Base-by-base conservation (phyloP, 2,329 filamentous ascomycete genomes). In the Exserohilum turcica region DNA sequence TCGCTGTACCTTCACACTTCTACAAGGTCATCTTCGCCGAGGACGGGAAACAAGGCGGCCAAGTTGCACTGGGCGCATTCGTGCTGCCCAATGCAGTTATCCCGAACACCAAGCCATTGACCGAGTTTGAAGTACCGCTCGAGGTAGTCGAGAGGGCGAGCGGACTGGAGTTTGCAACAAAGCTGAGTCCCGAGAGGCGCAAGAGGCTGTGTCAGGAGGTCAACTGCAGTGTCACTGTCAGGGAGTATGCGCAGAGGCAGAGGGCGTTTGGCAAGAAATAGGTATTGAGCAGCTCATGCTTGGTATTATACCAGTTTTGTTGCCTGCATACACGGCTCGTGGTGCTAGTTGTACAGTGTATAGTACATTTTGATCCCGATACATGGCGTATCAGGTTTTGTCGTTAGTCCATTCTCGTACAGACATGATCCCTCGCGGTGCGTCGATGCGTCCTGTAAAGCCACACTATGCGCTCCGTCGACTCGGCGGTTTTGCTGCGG, bases 21-120 rank as follows among this genome's bases (percentile, higher is more conserved):
- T 99, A 96, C 84, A 99, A 99, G 80, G 91, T 99, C 70, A 94
- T 99, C 65, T 96, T 94, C 69, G 94, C 91, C 21, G 94, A 99
- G 78, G 91, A 96, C 68, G 90, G 89, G 3, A 76, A 72, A 53
- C 76, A 73, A 8, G 90, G 90, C 15, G 70, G 71, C 9, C 72
- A 74, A 24, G 94, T 99, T 29, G 91, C 92, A 28, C 79, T 99
- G 31, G 94, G 91, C 39, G 94, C 94, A 6, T 99, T 99, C 70
- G 93, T 99, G 47, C 81, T 99, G 66, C 94, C 94, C 13, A 99
- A 99, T 74, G 92, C 91, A 2, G 82, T 79, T 15, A 99, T 99
- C 65, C 81, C 89, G 32, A 99, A 96, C 75, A 82, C 86, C 56
- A 97, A 94, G 79, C 90, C 90, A 43, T 80, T 99, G 64, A 81